Percentiles rank a stretch among this genome's conserved stretches.
Conservation (phyloP, 1,139 yeast genomes). For the Lodderomyces theae region DNA sequence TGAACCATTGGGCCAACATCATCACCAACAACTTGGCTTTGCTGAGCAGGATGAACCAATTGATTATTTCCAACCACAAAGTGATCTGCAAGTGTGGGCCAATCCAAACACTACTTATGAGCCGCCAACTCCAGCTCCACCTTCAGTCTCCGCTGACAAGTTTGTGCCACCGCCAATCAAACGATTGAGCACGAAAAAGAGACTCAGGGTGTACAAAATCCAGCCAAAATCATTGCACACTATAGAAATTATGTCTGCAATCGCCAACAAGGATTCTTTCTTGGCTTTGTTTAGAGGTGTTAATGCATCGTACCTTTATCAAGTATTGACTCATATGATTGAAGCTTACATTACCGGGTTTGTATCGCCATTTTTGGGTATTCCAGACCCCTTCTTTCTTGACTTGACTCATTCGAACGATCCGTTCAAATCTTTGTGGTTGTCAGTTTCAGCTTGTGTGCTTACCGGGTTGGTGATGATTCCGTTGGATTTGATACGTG, state of each 20-base stretch:
- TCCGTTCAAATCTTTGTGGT: conserved; percentile 62
- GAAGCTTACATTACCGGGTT: conserved; percentile 94
- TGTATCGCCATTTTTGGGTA: conserved; percentile 72
- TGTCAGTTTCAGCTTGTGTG: conserved; percentile 71
- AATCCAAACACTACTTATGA: conserved; percentile 8
- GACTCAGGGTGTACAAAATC: conserved; percentile 31
- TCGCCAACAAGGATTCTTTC: conserved; percentile 76
- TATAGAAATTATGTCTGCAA: conserved; percentile 65
- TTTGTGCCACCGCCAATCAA: conserved; percentile 7
- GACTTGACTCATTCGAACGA: conserved; percentile 81
- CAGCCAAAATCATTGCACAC: conserved; percentile 66
- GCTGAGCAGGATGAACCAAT: conserved; percentile 52
- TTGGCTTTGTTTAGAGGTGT: conserved; percentile 83
- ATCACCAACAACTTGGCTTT: conserved; percentile 1
- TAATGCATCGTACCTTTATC: conserved; percentile 79
- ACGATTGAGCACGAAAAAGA: conserved; percentile 8
- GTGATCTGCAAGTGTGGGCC: conserved; percentile 16
- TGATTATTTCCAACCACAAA: conserved; percentile 48
- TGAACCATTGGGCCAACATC: background rate
- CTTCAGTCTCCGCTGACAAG: conserved; percentile 2
- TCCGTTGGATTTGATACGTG: conserved; percentile 79
- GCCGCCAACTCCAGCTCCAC: conserved; percentile 10
- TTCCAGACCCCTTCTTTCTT: conserved; percentile 89
- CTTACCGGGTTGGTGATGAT: conserved; percentile 73
- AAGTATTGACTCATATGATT: conserved; percentile 70